Base-by-base conservation (phyloP, 495 filamentous ascomycete genomes). In the Xylaria scruposa region DNA sequence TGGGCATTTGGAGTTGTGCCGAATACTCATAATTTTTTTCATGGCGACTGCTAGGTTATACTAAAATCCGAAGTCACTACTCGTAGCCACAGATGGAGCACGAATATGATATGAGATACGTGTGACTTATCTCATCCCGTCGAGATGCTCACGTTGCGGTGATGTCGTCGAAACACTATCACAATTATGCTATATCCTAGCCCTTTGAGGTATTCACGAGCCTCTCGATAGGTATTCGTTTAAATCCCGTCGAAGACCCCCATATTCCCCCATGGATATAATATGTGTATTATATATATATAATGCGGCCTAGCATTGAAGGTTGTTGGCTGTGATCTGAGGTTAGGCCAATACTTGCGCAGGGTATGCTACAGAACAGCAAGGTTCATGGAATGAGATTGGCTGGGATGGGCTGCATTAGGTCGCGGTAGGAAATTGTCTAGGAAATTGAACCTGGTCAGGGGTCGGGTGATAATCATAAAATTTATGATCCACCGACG, bases 311-410 rank as follows among this genome's bases (percentile, higher is more conserved):
- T 53, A 26, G 44, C 31, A 31, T 53, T 53, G 7, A 2, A 19
- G 29, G 44, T 53, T 42, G 33, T 51, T 53, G n/a, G 47, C n/a
- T 24, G 46, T 53, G 46, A 63, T 44, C 26, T 47, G 12, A 56
- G 47, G 47, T 29, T 29, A 19, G 65, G 49, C 10, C 65, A 51
- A 67, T 56, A 56, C 12, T 42, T 54, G 36, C 29, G 65, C 65
- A 67, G 65, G 47, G 65, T 63, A 46, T 42, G 38, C 38, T 44
- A 13, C 31, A 21, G 42, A 36, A n/a, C 7, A 42, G 36, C 65
- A 67, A 51, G 65, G 65, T 54, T 67, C 47, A 67, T 29, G 65
- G 65, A 33, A 26, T 49, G 65, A 40, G 49, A 67, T 67, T 67
- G 65, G 65, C 65, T 56, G 65, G 46, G 65, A 33, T 40, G 29